phyloP scores from a whole-genome alignment of 225 moss, liverwort and hornwort species.

The Straminergon stramineum region DNA sequence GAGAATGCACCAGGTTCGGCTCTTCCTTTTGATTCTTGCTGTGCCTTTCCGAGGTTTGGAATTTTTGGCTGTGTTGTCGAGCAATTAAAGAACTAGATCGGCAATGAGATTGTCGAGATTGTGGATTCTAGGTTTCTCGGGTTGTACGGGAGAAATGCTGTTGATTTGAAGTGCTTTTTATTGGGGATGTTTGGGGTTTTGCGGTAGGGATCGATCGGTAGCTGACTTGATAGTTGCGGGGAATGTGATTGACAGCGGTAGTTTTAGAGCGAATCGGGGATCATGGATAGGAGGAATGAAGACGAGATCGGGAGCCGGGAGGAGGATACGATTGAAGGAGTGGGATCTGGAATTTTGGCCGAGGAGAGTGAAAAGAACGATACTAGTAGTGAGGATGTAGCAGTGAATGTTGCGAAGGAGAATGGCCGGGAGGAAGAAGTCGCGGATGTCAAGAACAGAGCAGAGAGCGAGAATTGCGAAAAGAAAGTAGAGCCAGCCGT shows the following conservation, averaged over 20 bases:
- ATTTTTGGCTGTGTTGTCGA: not conserved
- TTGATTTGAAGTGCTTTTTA: not conserved
- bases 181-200: not conserved
- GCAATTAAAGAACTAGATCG: not conserved
- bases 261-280: not conserved
- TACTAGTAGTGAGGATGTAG: not conserved
- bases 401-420: not conserved
- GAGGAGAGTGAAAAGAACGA: not conserved
- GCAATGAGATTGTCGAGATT: not conserved
- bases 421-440: not conserved
- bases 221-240: not conserved
- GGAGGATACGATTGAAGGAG: not conserved
- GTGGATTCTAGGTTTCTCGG: not conserved
- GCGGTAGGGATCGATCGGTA: not conserved
- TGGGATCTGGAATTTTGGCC: conserved; percentile 6
- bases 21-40: not conserved
- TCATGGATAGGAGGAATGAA: conserved; percentile 11
- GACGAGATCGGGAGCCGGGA: conserved; percentile 6
- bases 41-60: not conserved
- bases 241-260: conserved; percentile 22
- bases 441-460: not conserved
- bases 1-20: conserved; percentile 20
- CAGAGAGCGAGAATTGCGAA: not conserved
- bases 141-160: not conserved
- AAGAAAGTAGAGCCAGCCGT: not conserved